A percentile compares a stretch with the other conserved stretches of the same genome.
These are phyloP conservation scores for Naegleria lovaniensis DNA, from an alignment of 208 protist species.

Conservation along the genomic window DNA sequence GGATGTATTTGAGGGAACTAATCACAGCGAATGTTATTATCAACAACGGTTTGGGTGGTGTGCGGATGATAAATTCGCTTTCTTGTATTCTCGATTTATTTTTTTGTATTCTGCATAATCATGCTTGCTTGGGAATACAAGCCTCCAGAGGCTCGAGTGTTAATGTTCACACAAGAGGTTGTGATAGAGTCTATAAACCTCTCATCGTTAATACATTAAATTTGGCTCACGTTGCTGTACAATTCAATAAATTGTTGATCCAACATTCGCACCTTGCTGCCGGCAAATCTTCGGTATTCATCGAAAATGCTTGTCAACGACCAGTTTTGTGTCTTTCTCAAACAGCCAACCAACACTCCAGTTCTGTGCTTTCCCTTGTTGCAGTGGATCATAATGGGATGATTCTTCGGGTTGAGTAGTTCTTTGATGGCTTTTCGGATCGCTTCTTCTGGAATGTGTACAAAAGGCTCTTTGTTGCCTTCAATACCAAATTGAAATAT, in stretches of 20 bases:
- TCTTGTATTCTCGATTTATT: too few species aligned
- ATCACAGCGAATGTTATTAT: too few species aligned
- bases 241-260: constrained; percentile 96
- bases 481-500: constrained; percentile 85
- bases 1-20: too few species aligned
- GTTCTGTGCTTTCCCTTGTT: constrained; percentile 94
- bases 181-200: too few species aligned
- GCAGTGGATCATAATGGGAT: constrained; percentile 93
- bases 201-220: too few species aligned
- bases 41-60: too few species aligned
- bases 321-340: constrained; percentile 84
- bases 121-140: too few species aligned
- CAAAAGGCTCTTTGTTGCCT: constrained; percentile 94
- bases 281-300: constrained; percentile 87
- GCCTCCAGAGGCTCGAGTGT: too few species aligned
- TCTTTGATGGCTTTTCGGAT: constrained; percentile 71
- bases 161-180: too few species aligned
- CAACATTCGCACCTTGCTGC: constrained; percentile 79
- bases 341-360: constrained; percentile 81
- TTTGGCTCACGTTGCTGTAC: constrained; percentile 47
- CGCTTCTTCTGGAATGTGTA: constrained; percentile 83
- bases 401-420: constrained; percentile 78
- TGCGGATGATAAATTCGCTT: too few species aligned
- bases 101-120: too few species aligned
- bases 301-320: constrained; percentile 89